phyloP scores from a whole-genome alignment of 2,329 filamentous ascomycete genomes.

The Alternaria tenuissima region DNA sequence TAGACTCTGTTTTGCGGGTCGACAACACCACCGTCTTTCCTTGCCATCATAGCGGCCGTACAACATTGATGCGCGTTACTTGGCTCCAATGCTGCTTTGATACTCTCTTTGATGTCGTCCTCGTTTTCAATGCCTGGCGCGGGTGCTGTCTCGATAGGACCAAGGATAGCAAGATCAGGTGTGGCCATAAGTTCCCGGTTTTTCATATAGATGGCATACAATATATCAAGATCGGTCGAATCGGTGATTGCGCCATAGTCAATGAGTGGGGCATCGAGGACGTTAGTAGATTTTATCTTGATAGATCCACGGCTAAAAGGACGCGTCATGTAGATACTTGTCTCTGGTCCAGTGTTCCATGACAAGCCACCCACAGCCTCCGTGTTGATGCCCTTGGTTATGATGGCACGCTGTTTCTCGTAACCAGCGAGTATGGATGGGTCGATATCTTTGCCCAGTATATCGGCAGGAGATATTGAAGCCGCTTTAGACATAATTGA shows the following conservation, averaged over 20 bases:
- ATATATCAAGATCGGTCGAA: slow-evolving; percentile 42
- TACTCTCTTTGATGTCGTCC: slow-evolving; percentile 12
- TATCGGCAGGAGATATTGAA: background rate
- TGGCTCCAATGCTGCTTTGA: slow-evolving; percentile 17
- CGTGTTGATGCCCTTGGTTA: slow-evolving; percentile 25
- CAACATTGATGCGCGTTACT: slow-evolving; percentile 33
- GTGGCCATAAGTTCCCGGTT: slow-evolving; percentile 44
- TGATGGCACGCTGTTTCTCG: slow-evolving; percentile 33
- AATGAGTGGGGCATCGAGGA: slow-evolving; percentile 33
- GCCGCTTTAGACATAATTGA: slow-evolving; percentile 25
- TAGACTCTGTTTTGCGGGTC: slow-evolving; percentile 28
- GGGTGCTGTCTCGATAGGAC: slow-evolving; percentile 42
- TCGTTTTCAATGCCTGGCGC: slow-evolving; percentile 22
- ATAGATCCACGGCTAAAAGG: slow-evolving; percentile 49
- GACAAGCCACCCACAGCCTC: slow-evolving; percentile 35
- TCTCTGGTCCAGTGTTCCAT: slow-evolving; percentile 30
- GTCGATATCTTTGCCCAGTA: background rate
- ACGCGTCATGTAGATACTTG: slow-evolving; percentile 41
- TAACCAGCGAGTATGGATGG: slow-evolving; percentile 29
- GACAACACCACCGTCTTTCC: slow-evolving; percentile 30
- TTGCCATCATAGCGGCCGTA: slow-evolving; percentile 32
- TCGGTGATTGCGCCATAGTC: slow-evolving; percentile 41
- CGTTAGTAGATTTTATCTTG: slow-evolving; percentile 39
- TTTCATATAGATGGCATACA: slow-evolving; percentile 43
- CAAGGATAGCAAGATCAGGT: slow-evolving; percentile 40